These are phyloP conservation scores for Cryptococcus sp. DNA, from an alignment of 1,284 basidiomycete species.

Conservation along the genomic window DNA sequence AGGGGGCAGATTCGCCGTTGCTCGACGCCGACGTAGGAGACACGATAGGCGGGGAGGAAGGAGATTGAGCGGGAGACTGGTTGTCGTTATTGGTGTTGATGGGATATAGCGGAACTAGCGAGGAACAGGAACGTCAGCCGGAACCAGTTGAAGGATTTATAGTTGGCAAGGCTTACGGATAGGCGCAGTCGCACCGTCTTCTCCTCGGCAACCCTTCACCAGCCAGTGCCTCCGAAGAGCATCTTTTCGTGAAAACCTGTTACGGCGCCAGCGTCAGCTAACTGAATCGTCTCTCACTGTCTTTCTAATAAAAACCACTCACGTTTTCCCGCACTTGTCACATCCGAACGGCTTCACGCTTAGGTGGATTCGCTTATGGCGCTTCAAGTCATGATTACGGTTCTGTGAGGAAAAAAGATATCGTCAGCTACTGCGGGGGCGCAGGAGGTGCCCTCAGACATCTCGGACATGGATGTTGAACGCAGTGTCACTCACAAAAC, in stretches of 20 bases:
- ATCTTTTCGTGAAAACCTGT: slow-evolving; percentile 52
- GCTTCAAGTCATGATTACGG: slow-evolving; percentile 52
- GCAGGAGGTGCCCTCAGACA: neutral
- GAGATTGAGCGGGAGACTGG: slow-evolving; percentile 35
- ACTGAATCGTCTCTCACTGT: neutral
- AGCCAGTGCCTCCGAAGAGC: slow-evolving; percentile 52
- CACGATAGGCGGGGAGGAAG: slow-evolving; percentile 28
- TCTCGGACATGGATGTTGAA: neutral
- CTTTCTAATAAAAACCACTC: slow-evolving; percentile 12
- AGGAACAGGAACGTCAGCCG: neutral
- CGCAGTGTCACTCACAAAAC: slow-evolving; percentile 39
- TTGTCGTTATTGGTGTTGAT: slow-evolving; percentile 24
- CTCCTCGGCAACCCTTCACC: slow-evolving; percentile 51
- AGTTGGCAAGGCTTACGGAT: slow-evolving; percentile 29
- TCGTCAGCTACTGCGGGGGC: neutral
- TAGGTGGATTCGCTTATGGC: slow-evolving; percentile 52
- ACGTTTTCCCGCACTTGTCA: slow-evolving; percentile 51
- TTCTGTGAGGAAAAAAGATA: slow-evolving; percentile 35
- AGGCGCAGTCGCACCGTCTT: slow-evolving; percentile 44
- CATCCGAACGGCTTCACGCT: slow-evolving; percentile 51
- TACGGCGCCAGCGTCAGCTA: neutral
- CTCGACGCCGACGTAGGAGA: slow-evolving; percentile 9
- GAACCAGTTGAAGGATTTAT: neutral
- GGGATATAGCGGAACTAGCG: slow-evolving; percentile 33
- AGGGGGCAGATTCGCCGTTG: slow-evolving; percentile 1